Conservation (phyloP, 331 rosid species). For the Spiraea crenata region DNA sequence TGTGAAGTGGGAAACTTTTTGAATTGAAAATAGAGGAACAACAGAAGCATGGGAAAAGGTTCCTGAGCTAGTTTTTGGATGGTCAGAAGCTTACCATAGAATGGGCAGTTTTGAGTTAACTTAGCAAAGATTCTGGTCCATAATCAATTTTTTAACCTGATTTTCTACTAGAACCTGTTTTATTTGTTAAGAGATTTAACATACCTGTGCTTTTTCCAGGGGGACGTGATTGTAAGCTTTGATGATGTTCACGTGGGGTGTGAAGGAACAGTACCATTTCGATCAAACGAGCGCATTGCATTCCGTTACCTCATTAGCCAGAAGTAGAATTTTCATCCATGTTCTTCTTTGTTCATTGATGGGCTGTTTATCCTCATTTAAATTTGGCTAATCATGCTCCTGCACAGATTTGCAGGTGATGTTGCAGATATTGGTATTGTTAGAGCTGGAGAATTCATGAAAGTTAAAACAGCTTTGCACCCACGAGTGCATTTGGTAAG, state of each 20-base stretch:
- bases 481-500: conserved; percentile 93
- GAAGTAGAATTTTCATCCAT: conserved; percentile 44
- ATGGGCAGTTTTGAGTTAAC: not conserved
- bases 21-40: conserved; percentile 3
- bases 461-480: conserved; percentile 57
- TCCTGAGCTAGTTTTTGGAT: not conserved
- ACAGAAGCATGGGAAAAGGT: not conserved
- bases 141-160: not conserved
- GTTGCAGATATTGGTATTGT: conserved; percentile 83
- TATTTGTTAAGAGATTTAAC: conserved; percentile 9
- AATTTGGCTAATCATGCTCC: conserved; percentile 19
- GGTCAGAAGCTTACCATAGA: not conserved
- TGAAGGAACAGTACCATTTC: conserved; percentile 96
- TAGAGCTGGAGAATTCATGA: conserved; percentile 63
- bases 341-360: not conserved
- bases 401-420: conserved; percentile 89
- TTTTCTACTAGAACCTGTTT: not conserved
- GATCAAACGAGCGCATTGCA: conserved; percentile 90
- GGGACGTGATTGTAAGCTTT: conserved; percentile 95
- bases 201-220: conserved; percentile 47
- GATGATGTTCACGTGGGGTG: conserved; percentile 76
- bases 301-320: conserved; percentile 92
- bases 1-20: not conserved
- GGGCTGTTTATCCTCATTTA: not conserved
- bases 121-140: not conserved